Conservation (phyloP, 495 filamentous ascomycete genomes). For the Annulohypoxylon moriforme region DNA sequence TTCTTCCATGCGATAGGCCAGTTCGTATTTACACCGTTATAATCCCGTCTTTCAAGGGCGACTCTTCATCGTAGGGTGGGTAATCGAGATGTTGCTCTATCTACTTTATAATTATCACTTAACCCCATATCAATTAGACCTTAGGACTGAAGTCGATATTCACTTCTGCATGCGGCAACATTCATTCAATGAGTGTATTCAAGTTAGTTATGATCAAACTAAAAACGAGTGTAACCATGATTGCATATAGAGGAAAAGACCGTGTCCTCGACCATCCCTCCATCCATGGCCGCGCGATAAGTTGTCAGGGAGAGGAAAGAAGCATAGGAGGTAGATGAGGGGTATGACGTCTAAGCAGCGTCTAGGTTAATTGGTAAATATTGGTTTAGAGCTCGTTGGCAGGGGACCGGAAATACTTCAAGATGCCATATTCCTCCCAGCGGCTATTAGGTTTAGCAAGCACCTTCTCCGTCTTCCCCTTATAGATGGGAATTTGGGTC, state of each 20-base stretch:
- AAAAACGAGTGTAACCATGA: constrained; percentile 5
- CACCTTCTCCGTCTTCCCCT: neutral
- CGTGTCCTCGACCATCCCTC: neutral
- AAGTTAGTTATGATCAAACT: neutral
- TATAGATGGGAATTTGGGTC: neutral
- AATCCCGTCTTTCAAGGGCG: too few species aligned
- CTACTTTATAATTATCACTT: neutral
- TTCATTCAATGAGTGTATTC: constrained; percentile 23
- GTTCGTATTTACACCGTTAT: neutral
- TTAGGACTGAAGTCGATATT: neutral
- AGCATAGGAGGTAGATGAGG: neutral
- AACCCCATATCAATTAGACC: neutral
- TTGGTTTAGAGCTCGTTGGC: constrained; percentile 2
- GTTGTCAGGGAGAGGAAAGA: neutral
- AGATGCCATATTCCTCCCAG: constrained; percentile 21
- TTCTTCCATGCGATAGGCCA: neutral
- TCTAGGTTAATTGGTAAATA: neutral
- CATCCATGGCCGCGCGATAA: neutral
- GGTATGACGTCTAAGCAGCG: neutral
- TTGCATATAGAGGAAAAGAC: neutral
- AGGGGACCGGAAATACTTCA: constrained; percentile 22
- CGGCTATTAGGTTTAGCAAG: neutral
- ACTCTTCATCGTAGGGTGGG: neutral
- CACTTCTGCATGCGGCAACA: neutral
- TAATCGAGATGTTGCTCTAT: neutral